These are phyloP conservation scores for Xylaria sp. DNA, from an alignment of 2,329 filamentous ascomycete species.

Conservation along the genomic window DNA sequence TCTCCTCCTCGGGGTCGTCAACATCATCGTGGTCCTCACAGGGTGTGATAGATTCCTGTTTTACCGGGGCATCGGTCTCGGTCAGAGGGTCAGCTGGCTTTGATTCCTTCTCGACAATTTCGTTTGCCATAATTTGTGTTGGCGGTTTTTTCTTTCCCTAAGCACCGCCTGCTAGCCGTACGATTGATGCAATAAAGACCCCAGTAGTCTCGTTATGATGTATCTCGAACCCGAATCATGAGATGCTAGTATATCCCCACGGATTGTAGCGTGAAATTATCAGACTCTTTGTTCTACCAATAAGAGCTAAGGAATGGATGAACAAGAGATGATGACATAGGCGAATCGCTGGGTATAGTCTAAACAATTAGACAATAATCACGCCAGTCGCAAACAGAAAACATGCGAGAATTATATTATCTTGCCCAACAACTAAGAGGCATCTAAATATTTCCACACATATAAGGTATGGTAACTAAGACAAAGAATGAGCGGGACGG, in stretches of 20 bases:
- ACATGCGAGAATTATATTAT: slow-evolving; percentile 4
- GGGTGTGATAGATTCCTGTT: slow-evolving; percentile 39
- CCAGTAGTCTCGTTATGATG: neutral
- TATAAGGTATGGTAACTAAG: slow-evolving; percentile 12
- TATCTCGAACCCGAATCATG: slow-evolving; percentile 1
- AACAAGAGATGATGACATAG: slow-evolving; percentile 7
- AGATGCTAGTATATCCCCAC: neutral
- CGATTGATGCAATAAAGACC: neutral
- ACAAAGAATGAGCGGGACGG: slow-evolving; percentile 2
- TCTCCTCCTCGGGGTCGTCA: slow-evolving; percentile 47
- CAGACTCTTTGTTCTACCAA: neutral
- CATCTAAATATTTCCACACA: slow-evolving; percentile 3
- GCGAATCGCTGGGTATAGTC: slow-evolving; percentile 1
- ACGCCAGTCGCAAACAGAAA: slow-evolving; percentile 10
- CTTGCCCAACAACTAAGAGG: neutral
- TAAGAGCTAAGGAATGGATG: neutral
- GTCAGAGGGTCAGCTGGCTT: slow-evolving; percentile 43
- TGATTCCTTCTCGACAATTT: slow-evolving; percentile 44
- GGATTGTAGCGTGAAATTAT: slow-evolving; percentile 1
- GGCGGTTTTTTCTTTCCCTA: slow-evolving; percentile 4
- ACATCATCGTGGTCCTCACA: slow-evolving; percentile 39
- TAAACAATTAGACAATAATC: slow-evolving; percentile 6
- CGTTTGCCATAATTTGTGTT: slow-evolving; percentile 45
- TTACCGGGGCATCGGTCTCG: slow-evolving; percentile 39
- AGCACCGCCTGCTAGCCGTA: slow-evolving; percentile 5